A percentile compares a stretch with the other conserved stretches of the same genome.
phyloP scores from a whole-genome alignment of 495 filamentous ascomycete genomes.

The Trichoderma reesei region DNA sequence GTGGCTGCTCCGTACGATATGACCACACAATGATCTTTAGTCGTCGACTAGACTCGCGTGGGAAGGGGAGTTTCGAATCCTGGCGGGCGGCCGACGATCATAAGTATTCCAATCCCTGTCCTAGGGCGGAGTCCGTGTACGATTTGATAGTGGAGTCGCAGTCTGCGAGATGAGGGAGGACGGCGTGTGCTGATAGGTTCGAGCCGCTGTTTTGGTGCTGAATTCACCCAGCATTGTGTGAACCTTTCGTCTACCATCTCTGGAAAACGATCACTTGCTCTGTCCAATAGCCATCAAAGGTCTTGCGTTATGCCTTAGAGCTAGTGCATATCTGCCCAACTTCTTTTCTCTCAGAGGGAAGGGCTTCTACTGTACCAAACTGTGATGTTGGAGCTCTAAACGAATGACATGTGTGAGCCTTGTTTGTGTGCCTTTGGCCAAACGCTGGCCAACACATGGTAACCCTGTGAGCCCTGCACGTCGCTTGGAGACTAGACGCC shows the following conservation, averaged over 20 bases:
- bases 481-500: background rate
- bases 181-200: background rate
- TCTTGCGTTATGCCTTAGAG: no score
- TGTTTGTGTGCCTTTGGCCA: background rate
- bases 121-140: background rate
- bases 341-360: background rate
- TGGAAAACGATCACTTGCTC: background rate
- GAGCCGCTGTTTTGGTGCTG: background rate
- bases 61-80: background rate
- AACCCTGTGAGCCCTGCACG: background rate
- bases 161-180: background rate
- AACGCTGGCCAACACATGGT: constrained; percentile 1
- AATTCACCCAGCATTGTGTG: background rate
- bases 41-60: background rate
- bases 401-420: background rate
- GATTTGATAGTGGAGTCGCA: background rate
- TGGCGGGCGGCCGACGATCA: background rate
- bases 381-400: no score
- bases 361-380: no score
- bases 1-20: background rate
- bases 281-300: background rate
- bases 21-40: background rate
- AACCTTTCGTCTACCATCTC: background rate
- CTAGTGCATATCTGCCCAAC: background rate
- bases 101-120: background rate